Conservation (phyloP, 2,329 filamentous ascomycete species). For the Exophiala sideris region DNA sequence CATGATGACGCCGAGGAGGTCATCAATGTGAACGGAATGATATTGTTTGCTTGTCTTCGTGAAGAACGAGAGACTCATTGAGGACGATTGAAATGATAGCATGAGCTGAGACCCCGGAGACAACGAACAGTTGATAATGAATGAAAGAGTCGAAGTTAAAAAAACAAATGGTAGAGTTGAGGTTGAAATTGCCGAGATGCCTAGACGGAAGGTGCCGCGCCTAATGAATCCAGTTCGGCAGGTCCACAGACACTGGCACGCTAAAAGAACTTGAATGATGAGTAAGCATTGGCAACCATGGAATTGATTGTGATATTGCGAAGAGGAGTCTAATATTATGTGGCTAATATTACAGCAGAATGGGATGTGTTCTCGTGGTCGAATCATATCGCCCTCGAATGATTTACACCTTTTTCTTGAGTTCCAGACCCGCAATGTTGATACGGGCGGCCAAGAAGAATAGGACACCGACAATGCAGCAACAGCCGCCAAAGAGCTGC, state of each 20-base stretch:
- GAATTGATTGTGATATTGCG: no score
- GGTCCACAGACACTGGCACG: no score
- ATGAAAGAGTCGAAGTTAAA: no score
- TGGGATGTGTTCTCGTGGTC: neutral
- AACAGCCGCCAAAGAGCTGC: slow-evolving; percentile 63
- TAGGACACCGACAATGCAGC: slow-evolving; percentile 44
- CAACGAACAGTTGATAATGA: no score
- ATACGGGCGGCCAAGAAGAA: slow-evolving; percentile 39
- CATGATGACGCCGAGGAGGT: neutral
- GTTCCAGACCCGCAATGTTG: slow-evolving; percentile 31
- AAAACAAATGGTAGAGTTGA: no score
- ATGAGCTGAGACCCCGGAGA: no score
- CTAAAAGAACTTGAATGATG: no score
- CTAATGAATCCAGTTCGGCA: no score
- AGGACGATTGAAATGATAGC: no score
- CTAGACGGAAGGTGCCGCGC: no score
- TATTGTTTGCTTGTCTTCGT: neutral
- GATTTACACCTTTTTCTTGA: slow-evolving; percentile 31
- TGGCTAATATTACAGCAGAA: neutral
- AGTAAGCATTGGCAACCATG: no score
- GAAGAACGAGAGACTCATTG: neutral
- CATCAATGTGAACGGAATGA: neutral
- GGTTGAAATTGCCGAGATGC: no score
- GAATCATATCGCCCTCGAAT: neutral
- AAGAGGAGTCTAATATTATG: neutral